Conservation (phyloP, 805 yeast genomes). For the Lipomyces yamanashiensis region DNA sequence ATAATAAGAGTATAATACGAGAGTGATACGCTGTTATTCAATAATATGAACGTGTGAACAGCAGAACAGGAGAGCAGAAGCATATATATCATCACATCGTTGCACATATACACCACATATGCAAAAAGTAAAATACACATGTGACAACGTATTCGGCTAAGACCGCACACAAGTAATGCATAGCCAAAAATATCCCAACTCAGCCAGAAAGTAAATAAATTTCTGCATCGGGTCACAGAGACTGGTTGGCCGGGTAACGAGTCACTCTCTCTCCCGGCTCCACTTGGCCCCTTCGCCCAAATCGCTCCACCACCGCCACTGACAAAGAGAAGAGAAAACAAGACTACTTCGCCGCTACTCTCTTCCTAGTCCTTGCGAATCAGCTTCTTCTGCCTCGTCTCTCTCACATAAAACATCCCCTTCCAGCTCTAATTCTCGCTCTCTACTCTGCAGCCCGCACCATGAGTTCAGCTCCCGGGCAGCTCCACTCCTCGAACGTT, state of each 20-base stretch:
- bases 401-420: not conserved
- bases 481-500: slow-evolving; percentile 56
- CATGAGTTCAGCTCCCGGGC: slow-evolving; percentile 36
- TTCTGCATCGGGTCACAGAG: not conserved
- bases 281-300: slow-evolving; percentile 3
- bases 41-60: not conserved
- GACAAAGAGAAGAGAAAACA: not conserved
- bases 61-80: not conserved
- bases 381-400: slow-evolving; percentile 2
- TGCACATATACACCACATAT: not conserved
- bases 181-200: not conserved
- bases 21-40: too few relatives aligned
- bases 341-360: not conserved
- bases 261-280: not conserved
- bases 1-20: too few relatives aligned
- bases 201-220: not conserved
- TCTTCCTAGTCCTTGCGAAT: not conserved
- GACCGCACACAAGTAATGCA: not conserved
- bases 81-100: not conserved
- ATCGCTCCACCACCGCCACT: slow-evolving; percentile 7
- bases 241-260: slow-evolving; percentile 4
- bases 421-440: slow-evolving; percentile 8
- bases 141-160: not conserved
- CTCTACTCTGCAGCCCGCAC: slow-evolving; percentile 18
- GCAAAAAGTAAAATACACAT: too few relatives aligned